Evolutionary conservation across 306 rosid genomes (phyloP), one percentile per base, ranked within the genome.

Genomic region (Prunus fruticosa): DNA sequence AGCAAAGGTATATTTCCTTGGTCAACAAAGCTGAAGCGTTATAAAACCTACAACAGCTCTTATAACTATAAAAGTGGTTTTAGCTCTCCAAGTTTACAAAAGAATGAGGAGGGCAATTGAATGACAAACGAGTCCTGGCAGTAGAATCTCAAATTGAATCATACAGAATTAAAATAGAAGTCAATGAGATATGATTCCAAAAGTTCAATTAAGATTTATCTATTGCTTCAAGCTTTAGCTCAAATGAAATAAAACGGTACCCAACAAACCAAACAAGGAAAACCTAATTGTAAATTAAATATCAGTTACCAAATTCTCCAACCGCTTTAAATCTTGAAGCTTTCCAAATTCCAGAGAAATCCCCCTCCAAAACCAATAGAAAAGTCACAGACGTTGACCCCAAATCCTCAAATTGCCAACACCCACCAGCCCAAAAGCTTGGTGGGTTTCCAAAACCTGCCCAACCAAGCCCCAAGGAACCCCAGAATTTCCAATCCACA

Each of bases 1-100:
- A 67, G 58, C 72, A 78, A 76, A 67, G 57, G 41, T 73, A 67
- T 70, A 61, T 62, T 0, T 52, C n/a, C 45, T 49, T 1, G 67
- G 49, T 30, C 66, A 14, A 43, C 69, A 71, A 61, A 43, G 9
- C 77, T 61, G 46, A 71, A 63, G 62, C 64, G 51, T 67, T 46
- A 63, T 81, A 81, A 20, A 54, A 63, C 50, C 67, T 76, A 81
- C 8, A 12, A 58, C 49, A 71, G 65, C 50, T 20, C 79, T 47
- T 83, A 8, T 49, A 22, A 30, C 67, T 60, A 38, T 52, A 34
- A 30, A 72, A 32, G 14, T n/a, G 2, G 54, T 53, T 22, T 34
- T 67, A 74, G 68, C 72, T 60, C 70, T 13, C 63, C 11, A 46
- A 8, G 52, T 67, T 63, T 34, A 68, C 45, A 41, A 45, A 19